Conservation (phyloP, 495 filamentous ascomycete species). For the Pyrenopolyporus hunteri region DNA sequence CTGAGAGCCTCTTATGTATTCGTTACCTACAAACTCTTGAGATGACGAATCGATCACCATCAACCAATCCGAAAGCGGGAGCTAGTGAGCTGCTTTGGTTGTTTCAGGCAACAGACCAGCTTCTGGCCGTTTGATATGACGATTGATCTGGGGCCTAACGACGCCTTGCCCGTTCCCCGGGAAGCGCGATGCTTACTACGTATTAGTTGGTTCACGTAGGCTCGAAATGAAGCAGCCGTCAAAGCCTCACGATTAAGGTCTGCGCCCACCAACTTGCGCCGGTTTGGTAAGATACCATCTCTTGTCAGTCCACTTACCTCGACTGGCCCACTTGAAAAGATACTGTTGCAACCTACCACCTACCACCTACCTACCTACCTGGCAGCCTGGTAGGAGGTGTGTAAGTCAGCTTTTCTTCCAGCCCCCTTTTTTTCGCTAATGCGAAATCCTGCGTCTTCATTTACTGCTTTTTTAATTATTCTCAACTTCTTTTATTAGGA, state of each 20-base stretch:
- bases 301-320: constrained; percentile 24
- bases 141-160: background rate
- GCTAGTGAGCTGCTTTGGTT: constrained; percentile 21
- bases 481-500: constrained; percentile 37
- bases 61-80: constrained; percentile 21
- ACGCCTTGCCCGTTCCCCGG: constrained; percentile 4
- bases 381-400: too few relatives aligned
- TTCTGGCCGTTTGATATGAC: constrained; percentile 8
- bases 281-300: constrained; percentile 29
- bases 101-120: constrained; percentile 8
- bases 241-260: constrained; percentile 34
- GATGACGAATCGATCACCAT: constrained; percentile 23
- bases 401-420: constrained; percentile 16
- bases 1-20: background rate
- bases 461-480: constrained; percentile 16
- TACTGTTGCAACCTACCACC: constrained; percentile 35
- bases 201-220: constrained; percentile 20
- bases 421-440: constrained; percentile 5
- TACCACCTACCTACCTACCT: too few relatives aligned
- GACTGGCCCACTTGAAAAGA: constrained; percentile 30
- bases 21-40: constrained; percentile 5
- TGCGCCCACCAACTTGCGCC: constrained; percentile 6
- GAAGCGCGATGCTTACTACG: constrained; percentile 19
- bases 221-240: constrained; percentile 19
- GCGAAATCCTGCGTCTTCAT: constrained; percentile 23